Evolutionary conservation across 2,329 filamentous ascomycete species (phyloP).

Genomic region (Nannizziopsis arthrosporioides): DNA sequence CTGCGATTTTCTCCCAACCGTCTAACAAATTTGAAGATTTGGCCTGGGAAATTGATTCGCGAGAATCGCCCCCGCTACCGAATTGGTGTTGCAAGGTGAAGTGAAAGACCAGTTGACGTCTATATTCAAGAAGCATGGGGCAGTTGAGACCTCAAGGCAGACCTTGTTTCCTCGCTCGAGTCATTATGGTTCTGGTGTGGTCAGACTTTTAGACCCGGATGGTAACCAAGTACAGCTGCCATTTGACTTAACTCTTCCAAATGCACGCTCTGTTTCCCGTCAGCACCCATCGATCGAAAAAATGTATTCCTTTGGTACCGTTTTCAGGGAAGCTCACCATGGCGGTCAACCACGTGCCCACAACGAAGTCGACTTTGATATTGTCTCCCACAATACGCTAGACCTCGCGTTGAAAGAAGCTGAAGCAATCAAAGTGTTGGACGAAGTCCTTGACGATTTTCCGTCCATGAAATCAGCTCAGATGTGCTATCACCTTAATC

Average conservation of each 20-base stretch:
- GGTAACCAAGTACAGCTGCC: conserved; percentile 90
- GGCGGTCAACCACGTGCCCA: conserved; percentile 73
- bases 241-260: conserved; percentile 80
- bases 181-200: conserved; percentile 62
- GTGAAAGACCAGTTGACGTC: conserved; percentile 62
- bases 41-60: conserved; percentile 59
- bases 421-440: conserved; percentile 84
- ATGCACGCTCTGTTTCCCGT: conserved; percentile 71
- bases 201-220: conserved; percentile 67
- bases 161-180: conserved; percentile 70
- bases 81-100: conserved; percentile 55
- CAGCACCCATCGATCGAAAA: conserved; percentile 53
- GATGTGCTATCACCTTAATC: conserved; percentile 85
- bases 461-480: conserved; percentile 58
- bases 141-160: conserved; percentile 65
- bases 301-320: conserved; percentile 75
- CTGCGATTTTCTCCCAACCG: conserved; percentile 66
- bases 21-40: conserved; percentile 70
- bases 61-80: conserved; percentile 40
- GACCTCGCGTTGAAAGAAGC: conserved; percentile 85
- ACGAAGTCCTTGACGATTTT: conserved; percentile 75
- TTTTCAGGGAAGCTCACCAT: conserved; percentile 67
- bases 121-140: conserved; percentile 82
- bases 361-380: conserved; percentile 91
- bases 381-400: conserved; percentile 69